Percentiles rank a stretch among this genome's conserved stretches.
Evolutionary conservation across 495 filamentous ascomycete genomes (phyloP).

Genomic region (Hyphodiscus hymeniophilus): DNA sequence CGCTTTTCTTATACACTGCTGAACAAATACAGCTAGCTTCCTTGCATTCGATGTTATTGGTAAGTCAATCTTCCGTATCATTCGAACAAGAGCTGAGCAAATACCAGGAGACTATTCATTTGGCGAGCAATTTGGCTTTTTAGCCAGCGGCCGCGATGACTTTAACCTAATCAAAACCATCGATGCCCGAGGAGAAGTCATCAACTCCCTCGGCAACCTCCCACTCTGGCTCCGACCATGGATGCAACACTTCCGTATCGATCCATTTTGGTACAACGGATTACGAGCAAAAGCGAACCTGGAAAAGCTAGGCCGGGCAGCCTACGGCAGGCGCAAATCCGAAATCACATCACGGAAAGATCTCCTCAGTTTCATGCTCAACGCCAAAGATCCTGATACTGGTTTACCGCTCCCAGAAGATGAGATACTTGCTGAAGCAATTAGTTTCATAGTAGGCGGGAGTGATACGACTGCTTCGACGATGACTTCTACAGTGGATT

Average conservation of each 20-base stretch:
- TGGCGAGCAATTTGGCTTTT: slow-evolving; percentile 28
- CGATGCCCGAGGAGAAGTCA: slow-evolving; percentile 6
- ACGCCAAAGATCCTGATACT: slow-evolving; percentile 15
- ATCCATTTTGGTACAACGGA: slow-evolving; percentile 10
- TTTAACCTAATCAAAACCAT: slow-evolving; percentile 8
- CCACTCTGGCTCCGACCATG: slow-evolving; percentile 5
- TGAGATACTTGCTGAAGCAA: slow-evolving; percentile 13
- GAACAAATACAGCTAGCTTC: slow-evolving; percentile 24
- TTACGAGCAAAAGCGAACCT: slow-evolving; percentile 5
- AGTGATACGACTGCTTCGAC: slow-evolving; percentile 15
- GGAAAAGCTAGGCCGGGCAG: slow-evolving; percentile 2
- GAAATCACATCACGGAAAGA: slow-evolving; percentile 3
- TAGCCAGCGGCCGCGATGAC: slow-evolving; percentile 26
- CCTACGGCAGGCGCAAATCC: slow-evolving; percentile 3
- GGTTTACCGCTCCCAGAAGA: neutral
- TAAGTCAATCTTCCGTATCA: slow-evolving; percentile 7
- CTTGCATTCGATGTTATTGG: slow-evolving; percentile 36
- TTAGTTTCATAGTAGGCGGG: slow-evolving; percentile 11
- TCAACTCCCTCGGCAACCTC: slow-evolving; percentile 8
- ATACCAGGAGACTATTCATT: too few species aligned
- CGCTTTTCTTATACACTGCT: neutral
- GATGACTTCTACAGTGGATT: slow-evolving; percentile 14
- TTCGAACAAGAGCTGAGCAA: slow-evolving; percentile 14
- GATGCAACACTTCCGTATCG: slow-evolving; percentile 11
- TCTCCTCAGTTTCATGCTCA: slow-evolving; percentile 10